A percentile compares a stretch with the other conserved stretches of the same genome.
Evolutionary conservation across 1,139 yeast species (phyloP).

Genomic region (Magnusiomyces tetraspermus): DNA sequence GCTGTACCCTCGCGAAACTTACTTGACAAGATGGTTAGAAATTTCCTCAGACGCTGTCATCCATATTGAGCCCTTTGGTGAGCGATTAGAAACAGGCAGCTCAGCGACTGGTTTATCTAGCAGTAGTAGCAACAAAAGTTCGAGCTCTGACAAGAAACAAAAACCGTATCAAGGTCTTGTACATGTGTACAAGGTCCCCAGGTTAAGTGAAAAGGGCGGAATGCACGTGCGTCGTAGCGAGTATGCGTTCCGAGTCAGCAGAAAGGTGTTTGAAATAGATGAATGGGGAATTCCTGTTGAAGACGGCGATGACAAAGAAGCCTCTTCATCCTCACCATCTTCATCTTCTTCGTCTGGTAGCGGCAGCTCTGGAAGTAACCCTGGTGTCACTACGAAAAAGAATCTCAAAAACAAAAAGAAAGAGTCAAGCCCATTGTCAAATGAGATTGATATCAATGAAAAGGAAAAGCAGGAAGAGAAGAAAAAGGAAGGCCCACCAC

Average conservation of each 20-base stretch:
- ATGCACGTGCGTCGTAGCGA: constrained; percentile 73
- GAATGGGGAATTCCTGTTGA: constrained; percentile 96
- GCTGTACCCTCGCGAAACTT: constrained; percentile 49
- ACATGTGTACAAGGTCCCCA: constrained; percentile 64
- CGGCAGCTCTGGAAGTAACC: neutral
- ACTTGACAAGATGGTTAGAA: constrained; percentile 48
- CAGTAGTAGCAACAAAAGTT: constrained; percentile 41
- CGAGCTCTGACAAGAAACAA: constrained; percentile 15
- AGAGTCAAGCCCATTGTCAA: neutral
- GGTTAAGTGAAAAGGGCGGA: constrained; percentile 63
- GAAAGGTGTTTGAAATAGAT: constrained; percentile 73
- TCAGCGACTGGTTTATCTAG: constrained; percentile 25
- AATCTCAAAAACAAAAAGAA: neutral
- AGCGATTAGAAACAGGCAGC: constrained; percentile 40
- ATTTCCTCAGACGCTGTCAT: constrained; percentile 57
- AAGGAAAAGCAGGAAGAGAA: neutral
- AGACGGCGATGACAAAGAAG: constrained; percentile 29
- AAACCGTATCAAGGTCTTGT: constrained; percentile 59
- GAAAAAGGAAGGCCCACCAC: neutral
- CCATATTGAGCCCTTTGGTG: constrained; percentile 75
- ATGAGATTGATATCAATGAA: neutral
- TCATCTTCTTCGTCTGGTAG: too few relatives aligned
- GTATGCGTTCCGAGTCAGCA: constrained; percentile 77
- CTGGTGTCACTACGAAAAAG: neutral
- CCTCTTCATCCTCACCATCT: too few relatives aligned